Evolutionary conservation across 176 grass and related monocot genomes (phyloP), one percentile per base, ranked within the genome.

Genomic region (Musa itinerans): DNA sequence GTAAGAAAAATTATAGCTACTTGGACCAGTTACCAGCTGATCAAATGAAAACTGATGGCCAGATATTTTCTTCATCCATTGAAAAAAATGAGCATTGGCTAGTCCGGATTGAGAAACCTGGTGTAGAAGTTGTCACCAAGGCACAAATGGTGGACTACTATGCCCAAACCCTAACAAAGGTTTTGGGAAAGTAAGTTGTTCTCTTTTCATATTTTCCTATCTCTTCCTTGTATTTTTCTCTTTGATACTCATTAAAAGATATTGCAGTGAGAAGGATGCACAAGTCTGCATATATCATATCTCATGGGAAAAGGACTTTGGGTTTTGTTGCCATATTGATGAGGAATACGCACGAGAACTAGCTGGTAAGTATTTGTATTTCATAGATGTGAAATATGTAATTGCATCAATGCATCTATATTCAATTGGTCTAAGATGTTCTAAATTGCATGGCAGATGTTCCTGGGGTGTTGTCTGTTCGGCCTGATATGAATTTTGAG

Each of bases 291-390:
- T 99, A 83, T 92, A 89, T 81, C 68, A 87, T 69, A 81, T 94
- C 43, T 94, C 95, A 71, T 92, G 95, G 90, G 86, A 91, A 15
- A 84, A 77, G 54, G 57, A 94, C 82, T 94, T 91, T 83, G 86
- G 95, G 19, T 99, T 99, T 84, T 94, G 90, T 68, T 99, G 90
- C 74, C 84, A 89, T 19, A 89, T 94, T 81, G 84, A 92, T 25
- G 80, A 89, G 80, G 80, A 87, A 50, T 88, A 76, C 10, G 83
- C 90, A 51, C 71, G 80, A 29, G 86, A 89, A 54, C 79, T 99
- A 84, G 86, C 86, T 83, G 86, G 90, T 92, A 49, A 81, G 53
- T 51, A 86, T 72, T 71, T 55, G 21, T 55, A 12, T 74, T 74
- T 54, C 23, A 16, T 25, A 11, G 22, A 54, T 15, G 12, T 73